Evolutionary conservation across 2,329 filamentous ascomycete species (phyloP).

Genomic region (Talaromyces sp.): DNA sequence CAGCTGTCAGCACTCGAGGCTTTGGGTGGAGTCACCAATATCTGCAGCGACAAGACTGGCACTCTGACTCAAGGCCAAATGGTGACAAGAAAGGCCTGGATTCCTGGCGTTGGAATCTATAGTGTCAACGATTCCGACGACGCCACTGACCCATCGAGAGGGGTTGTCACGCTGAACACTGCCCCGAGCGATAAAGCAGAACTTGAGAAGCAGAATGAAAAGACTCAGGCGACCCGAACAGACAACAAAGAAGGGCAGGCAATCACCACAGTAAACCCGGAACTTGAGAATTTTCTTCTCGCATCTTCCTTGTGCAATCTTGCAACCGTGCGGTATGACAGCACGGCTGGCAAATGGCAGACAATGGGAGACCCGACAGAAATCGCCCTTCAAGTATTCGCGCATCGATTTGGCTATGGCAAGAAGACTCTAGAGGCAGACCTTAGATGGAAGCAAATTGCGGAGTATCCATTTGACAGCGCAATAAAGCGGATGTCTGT

Average conservation of each 20-base stretch:
- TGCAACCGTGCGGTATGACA: slow-evolving; percentile 47
- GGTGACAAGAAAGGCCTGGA: slow-evolving; percentile 58
- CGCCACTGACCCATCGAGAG: slow-evolving; percentile 54
- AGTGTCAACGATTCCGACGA: slow-evolving; percentile 52
- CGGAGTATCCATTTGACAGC: slow-evolving; percentile 63
- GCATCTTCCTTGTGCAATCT: slow-evolving; percentile 56
- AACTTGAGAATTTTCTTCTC: slow-evolving; percentile 51
- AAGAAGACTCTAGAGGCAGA: slow-evolving; percentile 41
- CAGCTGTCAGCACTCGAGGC: slow-evolving; percentile 55
- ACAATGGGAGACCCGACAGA: slow-evolving; percentile 63
- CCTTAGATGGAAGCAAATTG: slow-evolving; percentile 51
- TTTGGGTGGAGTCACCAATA: slow-evolving; percentile 55
- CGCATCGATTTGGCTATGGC: slow-evolving; percentile 55
- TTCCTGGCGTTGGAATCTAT: slow-evolving; percentile 52
- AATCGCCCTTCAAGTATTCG: slow-evolving; percentile 64
- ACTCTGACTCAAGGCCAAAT: slow-evolving; percentile 56
- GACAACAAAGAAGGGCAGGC: slow-evolving; percentile 32
- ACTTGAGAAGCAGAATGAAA: slow-evolving; percentile 33
- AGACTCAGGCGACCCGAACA: slow-evolving; percentile 53
- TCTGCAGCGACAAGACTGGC: slow-evolving; percentile 57
- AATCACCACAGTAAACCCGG: slow-evolving; percentile 41
- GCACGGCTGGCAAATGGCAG: slow-evolving; percentile 48
- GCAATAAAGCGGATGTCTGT: slow-evolving; percentile 65
- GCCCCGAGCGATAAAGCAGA: slow-evolving; percentile 30
- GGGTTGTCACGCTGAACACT: slow-evolving; percentile 41